Percentiles rank a stretch among this genome's conserved stretches.
phyloP scores from a whole-genome alignment of 1,139 yeast genomes.

The Saccharomycopsis crataegensis region DNA sequence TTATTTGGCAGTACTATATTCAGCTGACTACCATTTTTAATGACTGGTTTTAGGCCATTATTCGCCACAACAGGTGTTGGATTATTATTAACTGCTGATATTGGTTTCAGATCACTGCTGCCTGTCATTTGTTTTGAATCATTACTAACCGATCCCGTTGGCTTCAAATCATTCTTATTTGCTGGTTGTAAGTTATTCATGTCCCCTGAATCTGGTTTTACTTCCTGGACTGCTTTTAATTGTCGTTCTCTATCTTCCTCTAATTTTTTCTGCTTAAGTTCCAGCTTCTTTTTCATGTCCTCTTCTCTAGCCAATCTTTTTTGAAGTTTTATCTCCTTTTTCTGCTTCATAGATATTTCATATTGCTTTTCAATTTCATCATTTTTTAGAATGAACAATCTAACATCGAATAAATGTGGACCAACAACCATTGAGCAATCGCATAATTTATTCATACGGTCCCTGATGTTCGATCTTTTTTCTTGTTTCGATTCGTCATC shows the following conservation, averaged over 20 bases:
- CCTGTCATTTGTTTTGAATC: no score
- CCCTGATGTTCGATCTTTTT: slow-evolving; percentile 49
- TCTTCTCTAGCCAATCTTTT: slow-evolving; percentile 31
- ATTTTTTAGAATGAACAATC: slow-evolving; percentile 77
- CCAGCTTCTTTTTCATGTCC: slow-evolving; percentile 27
- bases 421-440: slow-evolving; percentile 71
- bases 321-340: slow-evolving; percentile 32
- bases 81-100: no score
- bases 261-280: slow-evolving; percentile 20
- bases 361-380: slow-evolving; percentile 38
- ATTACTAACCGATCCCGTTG: no score
- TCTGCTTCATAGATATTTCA: slow-evolving; percentile 31
- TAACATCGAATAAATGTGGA: slow-evolving; percentile 72
- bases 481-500: slow-evolving; percentile 12
- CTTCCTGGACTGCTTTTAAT: slow-evolving; percentile 20
- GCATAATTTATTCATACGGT: slow-evolving; percentile 81
- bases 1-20: no score
- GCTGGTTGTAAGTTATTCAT: no score
- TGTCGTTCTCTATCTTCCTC: slow-evolving; percentile 22
- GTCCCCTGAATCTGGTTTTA: background rate
- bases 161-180: no score
- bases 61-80: no score
- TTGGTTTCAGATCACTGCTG: no score
- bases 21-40: no score
- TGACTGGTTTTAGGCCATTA: no score